phyloP scores from a whole-genome alignment of 176 grass and related monocot species.

The Ensete ventricosum region DNA sequence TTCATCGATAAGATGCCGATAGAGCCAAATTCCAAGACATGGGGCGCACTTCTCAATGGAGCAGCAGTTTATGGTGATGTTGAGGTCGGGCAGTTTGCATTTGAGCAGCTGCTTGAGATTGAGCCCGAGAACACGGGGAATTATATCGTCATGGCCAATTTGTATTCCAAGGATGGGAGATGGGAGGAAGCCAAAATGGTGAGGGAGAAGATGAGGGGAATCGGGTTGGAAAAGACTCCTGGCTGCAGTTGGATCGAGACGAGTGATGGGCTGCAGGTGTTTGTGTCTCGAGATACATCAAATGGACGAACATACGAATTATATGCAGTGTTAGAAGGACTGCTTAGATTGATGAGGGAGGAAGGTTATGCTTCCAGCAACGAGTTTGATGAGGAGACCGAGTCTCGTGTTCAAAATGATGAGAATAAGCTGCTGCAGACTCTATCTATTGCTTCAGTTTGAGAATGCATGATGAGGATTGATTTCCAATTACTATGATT shows the following conservation, averaged over 20 bases:
- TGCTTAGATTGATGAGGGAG: constrained; percentile 29
- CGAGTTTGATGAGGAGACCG: constrained; percentile 30
- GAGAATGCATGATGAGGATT: too few species aligned
- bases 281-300: constrained; percentile 22
- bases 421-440: not conserved
- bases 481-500: too few species aligned
- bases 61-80: constrained; percentile 45
- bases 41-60: constrained; percentile 48
- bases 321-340: constrained; percentile 24
- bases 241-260: constrained; percentile 56
- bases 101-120: constrained; percentile 39
- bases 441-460: not conserved
- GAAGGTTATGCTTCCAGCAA: constrained; percentile 18
- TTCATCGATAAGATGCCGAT: constrained; percentile 47
- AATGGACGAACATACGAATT: constrained; percentile 3
- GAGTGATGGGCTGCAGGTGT: constrained; percentile 20
- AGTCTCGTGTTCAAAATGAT: not conserved
- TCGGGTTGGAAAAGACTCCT: constrained; percentile 48
- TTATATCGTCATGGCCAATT: constrained; percentile 61
- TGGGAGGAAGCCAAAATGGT: constrained; percentile 59
- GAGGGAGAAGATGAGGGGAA: constrained; percentile 44
- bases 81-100: constrained; percentile 32
- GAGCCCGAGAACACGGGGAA: constrained; percentile 66
- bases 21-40: constrained; percentile 53
- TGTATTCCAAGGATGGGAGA: constrained; percentile 51